These are phyloP conservation scores for Nadsonia fulvescens DNA, from an alignment of 805 yeast genomes.

Conservation along the genomic window DNA sequence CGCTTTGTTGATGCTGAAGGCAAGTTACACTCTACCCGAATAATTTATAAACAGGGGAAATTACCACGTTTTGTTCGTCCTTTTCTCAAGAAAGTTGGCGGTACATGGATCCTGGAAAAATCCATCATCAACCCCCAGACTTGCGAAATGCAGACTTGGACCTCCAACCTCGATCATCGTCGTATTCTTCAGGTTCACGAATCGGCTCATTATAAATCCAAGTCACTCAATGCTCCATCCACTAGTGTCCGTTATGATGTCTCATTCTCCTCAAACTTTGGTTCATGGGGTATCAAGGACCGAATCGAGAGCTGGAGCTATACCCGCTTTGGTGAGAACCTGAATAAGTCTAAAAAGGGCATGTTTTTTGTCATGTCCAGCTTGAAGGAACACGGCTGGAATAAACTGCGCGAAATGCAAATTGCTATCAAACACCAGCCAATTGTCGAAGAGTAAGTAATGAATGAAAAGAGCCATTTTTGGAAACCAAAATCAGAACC, in stretches of 20 bases:
- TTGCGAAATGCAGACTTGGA: constrained; percentile 44
- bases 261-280: constrained; percentile 53
- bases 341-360: constrained; percentile 50
- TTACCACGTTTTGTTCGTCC: constrained; percentile 68
- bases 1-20: constrained; percentile 42
- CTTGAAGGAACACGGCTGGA: constrained; percentile 17
- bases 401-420: constrained; percentile 8
- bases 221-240: constrained; percentile 5
- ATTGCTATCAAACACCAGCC: too few species aligned
- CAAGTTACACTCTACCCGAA: constrained; percentile 48
- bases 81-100: constrained; percentile 48
- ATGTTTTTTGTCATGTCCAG: constrained; percentile 61
- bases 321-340: constrained; percentile 47
- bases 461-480: too few species aligned
- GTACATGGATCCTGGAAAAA: constrained; percentile 69
- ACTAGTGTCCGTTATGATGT: constrained; percentile 38
- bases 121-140: constrained; percentile 48
- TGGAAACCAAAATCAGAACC: too few species aligned
- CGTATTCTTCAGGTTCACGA: constrained; percentile 67
- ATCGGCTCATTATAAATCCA: constrained; percentile 32
- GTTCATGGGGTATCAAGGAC: constrained; percentile 41
- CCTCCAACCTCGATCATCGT: constrained; percentile 72
- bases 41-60: constrained; percentile 63
- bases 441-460: too few species aligned
- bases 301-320: constrained; percentile 74